phyloP scores from a whole-genome alignment of 1,139 yeast genomes.

The Torulaspora pretoriensis region DNA sequence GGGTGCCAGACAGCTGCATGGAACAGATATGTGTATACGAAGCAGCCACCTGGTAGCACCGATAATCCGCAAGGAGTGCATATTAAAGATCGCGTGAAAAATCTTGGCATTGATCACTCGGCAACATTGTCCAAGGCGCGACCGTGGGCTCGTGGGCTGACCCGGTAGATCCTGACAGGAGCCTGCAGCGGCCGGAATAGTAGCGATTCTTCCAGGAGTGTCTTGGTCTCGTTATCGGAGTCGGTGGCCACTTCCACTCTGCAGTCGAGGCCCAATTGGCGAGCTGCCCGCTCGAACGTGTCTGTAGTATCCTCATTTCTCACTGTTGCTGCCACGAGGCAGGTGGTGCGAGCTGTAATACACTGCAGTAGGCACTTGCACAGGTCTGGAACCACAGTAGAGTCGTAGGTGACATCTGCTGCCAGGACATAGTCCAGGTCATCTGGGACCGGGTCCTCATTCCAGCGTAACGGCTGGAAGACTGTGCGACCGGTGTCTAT shows the following conservation, averaged over 20 bases:
- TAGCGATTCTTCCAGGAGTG: conserved; percentile 10
- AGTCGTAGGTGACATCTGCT: conserved; percentile 85
- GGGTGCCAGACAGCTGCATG: not conserved
- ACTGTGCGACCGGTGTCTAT: conserved; percentile 20
- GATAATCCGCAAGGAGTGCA: not conserved
- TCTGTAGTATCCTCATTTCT: conserved; percentile 57
- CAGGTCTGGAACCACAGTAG: conserved; percentile 53
- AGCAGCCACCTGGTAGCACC: not conserved
- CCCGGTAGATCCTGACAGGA: conserved; percentile 29
- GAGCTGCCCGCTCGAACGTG: conserved; percentile 49
- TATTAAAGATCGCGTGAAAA: conserved; percentile 1
- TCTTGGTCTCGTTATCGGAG: conserved; percentile 3
- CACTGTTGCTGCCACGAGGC: conserved; percentile 68
- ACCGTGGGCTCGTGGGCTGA: conserved; percentile 2
- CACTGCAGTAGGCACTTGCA: conserved; percentile 47
- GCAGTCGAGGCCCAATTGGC: conserved; percentile 32
- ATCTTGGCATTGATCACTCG: not conserved
- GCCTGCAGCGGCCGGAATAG: conserved; percentile 22
- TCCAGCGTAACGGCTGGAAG: conserved; percentile 60
- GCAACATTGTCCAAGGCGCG: not conserved
- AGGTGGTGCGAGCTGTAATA: conserved; percentile 32
- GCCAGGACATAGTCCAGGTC: conserved; percentile 54
- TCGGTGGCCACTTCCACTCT: conserved; percentile 24
- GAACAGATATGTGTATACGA: not conserved
- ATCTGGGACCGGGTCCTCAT: conserved; percentile 40